phyloP scores from a whole-genome alignment of 441 rosid genomes.

The Pelargonium cotyledonis region DNA sequence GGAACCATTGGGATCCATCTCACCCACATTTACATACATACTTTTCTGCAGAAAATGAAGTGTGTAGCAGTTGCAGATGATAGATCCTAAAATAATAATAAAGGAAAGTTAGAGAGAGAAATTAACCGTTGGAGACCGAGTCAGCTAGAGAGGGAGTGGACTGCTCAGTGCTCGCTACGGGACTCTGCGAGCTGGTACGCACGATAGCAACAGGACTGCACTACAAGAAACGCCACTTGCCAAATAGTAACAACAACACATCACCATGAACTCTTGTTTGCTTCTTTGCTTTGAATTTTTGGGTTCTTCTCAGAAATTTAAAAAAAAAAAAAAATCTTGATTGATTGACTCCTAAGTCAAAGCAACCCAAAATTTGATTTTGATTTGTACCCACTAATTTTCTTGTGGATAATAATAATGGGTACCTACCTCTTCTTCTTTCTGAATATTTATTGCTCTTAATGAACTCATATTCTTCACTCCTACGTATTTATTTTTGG shows the following conservation, averaged over 20 bases:
- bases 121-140: neutral
- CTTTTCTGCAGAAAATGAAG: neutral
- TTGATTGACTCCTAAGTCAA: neutral
- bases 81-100: neutral
- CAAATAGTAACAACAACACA: too few relatives aligned
- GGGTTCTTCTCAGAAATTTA: too few relatives aligned
- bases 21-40: too few relatives aligned
- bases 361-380: neutral
- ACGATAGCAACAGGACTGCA: too few relatives aligned
- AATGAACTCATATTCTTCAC: slow-evolving; percentile 18
- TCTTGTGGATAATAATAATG: neutral
- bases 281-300: neutral
- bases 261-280: neutral
- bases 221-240: too few relatives aligned
- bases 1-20: neutral
- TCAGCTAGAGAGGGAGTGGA: too few relatives aligned
- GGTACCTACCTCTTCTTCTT: too few relatives aligned
- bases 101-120: neutral
- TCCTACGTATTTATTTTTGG: slow-evolving; percentile 13
- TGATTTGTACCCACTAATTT: neutral
- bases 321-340: neutral
- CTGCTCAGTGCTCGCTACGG: too few relatives aligned
- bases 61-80: slow-evolving; percentile 1
- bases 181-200: slow-evolving; percentile 1
- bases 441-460: too few relatives aligned